Evolutionary conservation across 2,329 filamentous ascomycete genomes (phyloP).

Genomic region (Trichoderma citrinoviride): DNA sequence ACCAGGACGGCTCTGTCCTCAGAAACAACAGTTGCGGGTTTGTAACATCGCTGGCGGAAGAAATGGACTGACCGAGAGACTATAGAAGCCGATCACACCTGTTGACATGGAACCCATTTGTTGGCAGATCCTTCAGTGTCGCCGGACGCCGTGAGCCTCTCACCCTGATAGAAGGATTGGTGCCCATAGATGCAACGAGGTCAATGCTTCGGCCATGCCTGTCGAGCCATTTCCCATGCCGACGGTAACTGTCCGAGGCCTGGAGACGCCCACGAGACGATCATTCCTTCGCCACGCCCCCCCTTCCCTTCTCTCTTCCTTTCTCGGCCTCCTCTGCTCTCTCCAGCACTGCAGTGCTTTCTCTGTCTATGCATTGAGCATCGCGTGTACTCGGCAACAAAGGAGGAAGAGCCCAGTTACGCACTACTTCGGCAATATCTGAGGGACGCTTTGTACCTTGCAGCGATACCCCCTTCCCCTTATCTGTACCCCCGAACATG

Average conservation of each 20-base stretch:
- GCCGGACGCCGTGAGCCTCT: neutral
- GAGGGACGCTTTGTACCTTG: neutral
- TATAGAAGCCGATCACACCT: neutral
- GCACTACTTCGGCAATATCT: too few relatives aligned
- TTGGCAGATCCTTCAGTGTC: neutral
- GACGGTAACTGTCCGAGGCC: neutral
- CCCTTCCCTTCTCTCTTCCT: neutral
- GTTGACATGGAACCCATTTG: neutral
- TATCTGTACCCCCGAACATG: neutral
- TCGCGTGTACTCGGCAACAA: too few relatives aligned
- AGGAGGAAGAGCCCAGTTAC: too few relatives aligned
- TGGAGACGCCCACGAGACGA: neutral
- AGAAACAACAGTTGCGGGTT: neutral
- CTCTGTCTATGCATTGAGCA: neutral
- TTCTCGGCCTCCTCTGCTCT: neutral
- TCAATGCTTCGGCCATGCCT: neutral
- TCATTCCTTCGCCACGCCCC: neutral
- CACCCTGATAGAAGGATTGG: neutral
- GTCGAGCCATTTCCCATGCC: neutral
- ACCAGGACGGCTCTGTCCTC: neutral
- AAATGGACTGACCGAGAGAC: neutral
- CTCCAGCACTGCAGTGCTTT: neutral
- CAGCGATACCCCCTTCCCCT: neutral
- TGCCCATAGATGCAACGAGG: neutral
- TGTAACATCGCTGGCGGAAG: neutral